Evolutionary conservation across 179 eudicot genomes (phyloP).

Genomic region (Silene noctiflora): DNA sequence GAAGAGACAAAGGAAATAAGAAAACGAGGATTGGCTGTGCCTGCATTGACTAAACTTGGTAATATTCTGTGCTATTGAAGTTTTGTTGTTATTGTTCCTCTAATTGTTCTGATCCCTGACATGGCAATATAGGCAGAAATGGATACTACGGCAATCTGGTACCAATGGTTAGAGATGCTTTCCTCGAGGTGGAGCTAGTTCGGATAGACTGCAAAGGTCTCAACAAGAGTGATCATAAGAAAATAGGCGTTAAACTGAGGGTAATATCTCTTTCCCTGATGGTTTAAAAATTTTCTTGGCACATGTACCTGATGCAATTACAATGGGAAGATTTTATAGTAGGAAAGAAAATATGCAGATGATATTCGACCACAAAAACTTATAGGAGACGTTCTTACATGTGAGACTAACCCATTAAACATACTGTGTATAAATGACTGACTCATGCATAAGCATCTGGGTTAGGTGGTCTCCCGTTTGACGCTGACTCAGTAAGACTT

Average conservation of each 20-base stretch:
- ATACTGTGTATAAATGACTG: too few species aligned
- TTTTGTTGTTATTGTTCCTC: background rate
- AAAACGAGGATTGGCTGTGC: conserved; percentile 72
- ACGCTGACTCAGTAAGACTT: too few species aligned
- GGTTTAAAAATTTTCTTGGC: background rate
- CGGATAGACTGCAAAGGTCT: conserved; percentile 89
- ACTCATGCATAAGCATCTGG: too few species aligned
- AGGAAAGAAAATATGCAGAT: background rate
- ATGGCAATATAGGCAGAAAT: conserved; percentile 64
- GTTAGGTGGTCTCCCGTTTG: too few species aligned
- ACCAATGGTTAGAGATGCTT: conserved; percentile 93
- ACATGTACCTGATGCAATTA: background rate
- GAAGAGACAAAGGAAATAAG: conserved; percentile 80
- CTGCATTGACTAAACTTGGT: conserved; percentile 83
- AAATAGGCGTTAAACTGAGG: conserved; percentile 81
- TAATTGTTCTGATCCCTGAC: conserved; percentile 13
- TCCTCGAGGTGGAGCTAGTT: conserved; percentile 69
- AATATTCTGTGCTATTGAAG: conserved; percentile 16
- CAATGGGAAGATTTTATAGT: background rate
- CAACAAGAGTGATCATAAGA: conserved; percentile 77
- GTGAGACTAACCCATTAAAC: background rate
- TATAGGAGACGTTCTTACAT: background rate
- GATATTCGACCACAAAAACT: background rate
- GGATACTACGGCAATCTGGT: conserved; percentile 88
- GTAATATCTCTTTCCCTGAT: conserved; percentile 35